Base-by-base conservation (phyloP, 2,329 filamentous ascomycete species). In the Ophiognomonia clavigignenti-juglandacearum region DNA sequence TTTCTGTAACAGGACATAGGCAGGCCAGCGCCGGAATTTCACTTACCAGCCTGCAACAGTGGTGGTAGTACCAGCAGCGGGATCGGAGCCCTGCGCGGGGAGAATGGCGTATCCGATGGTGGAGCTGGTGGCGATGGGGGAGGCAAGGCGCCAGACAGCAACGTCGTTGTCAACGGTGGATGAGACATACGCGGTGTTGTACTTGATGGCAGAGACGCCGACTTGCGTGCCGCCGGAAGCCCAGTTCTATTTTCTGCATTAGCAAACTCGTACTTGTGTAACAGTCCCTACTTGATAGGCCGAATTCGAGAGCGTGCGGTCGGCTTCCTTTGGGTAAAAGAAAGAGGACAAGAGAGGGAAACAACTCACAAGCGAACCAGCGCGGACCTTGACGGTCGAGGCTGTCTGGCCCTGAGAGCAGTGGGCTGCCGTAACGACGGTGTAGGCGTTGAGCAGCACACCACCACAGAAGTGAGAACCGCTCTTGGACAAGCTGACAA, bases 401-500 rank as follows among this genome's bases (percentile, higher is more conserved):
- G 56, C 44, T 19, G 37, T 36, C 35, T 49, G 32, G 24, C 48
- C 57, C 3, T 27, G 39, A n/a, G 57, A 54, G 54, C 60, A 64
- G 52, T 64, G 61, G n/a, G 54, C 61, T 10, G 61, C 61, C 6
- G 61, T 64, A 43, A 64, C 4, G 45, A 64, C 61, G 16, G 61
- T 64, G 50, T 57, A 55, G 52, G 60, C 56, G 50, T 62, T 60
- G 36, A 64, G 20, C 44, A 64, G 51, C 13, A 54, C 43, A 18
- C 61, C 61, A 16, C 61, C 61, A 29, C 61, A 64, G 53, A 58
- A 59, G 36, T 60, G 54, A 14, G 48, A 43, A 27, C 40, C 44
- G 22, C 32, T 37, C 35, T 31, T 18, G 31, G 51, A 45, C 36
- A 64, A 50, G 47, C 50, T 54, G 42, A 64, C 61, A 18, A 64